Evolutionary conservation across 2,329 filamentous ascomycete genomes (phyloP).

Genomic region (Diaporthe caulivora): DNA sequence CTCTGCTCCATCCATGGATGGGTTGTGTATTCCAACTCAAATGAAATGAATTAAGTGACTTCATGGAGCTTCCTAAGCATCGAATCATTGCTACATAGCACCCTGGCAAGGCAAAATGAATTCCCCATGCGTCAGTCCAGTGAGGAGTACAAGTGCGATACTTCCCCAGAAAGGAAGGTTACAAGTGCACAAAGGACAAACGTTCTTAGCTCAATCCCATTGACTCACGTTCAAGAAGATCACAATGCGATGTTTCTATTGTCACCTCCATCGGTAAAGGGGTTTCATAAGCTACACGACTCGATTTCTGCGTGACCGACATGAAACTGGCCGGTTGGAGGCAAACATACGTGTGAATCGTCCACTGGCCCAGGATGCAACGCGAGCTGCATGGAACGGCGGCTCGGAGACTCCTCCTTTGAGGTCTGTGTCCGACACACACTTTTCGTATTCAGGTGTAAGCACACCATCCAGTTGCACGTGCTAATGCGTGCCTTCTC

Average conservation of each 20-base stretch:
- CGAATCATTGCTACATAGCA: no score
- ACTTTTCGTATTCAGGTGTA: background rate
- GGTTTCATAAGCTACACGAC: background rate
- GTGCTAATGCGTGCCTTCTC: background rate
- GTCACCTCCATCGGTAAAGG: background rate
- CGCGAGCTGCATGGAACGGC: conserved; percentile 15
- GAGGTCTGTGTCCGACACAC: conserved; percentile 3
- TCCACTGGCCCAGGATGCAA: background rate
- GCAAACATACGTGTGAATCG: background rate
- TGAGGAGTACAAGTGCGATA: no score
- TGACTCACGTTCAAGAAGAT: no score
- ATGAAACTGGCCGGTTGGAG: background rate
- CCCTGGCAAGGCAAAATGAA: no score
- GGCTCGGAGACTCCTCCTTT: background rate
- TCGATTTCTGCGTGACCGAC: background rate
- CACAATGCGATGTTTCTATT: no score
- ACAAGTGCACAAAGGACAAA: no score
- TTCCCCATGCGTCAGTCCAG: no score
- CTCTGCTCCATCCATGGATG: no score
- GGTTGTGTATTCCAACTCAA: no score
- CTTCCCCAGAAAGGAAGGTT: no score
- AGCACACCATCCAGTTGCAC: background rate
- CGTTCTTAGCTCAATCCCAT: background rate
- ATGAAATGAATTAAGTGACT: no score
- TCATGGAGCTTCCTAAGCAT: no score